A percentile compares a stretch with the other conserved stretches of the same genome.
These are phyloP conservation scores for Thalassiosira mediterranea DNA, from an alignment of 352 stramenopile genomes.

Conservation along the genomic window DNA sequence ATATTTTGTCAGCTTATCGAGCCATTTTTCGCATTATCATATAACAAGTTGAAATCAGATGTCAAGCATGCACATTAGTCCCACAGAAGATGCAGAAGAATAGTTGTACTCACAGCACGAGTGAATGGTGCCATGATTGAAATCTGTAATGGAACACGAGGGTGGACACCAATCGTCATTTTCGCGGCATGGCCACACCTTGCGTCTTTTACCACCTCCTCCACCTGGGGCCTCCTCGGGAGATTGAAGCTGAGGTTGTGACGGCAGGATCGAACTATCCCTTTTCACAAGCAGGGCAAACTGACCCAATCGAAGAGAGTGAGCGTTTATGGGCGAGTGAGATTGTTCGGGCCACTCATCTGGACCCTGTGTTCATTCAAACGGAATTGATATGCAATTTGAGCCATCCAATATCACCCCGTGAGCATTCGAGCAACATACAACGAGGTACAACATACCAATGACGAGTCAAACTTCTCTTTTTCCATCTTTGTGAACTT, in stretches of 20 bases:
- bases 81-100: too few relatives aligned
- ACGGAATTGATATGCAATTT: background rate
- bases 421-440: background rate
- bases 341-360: constrained; percentile 66
- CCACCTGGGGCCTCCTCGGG: background rate
- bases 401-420: background rate
- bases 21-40: too few relatives aligned
- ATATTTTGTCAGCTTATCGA: constrained; percentile 81
- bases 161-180: constrained; percentile 76
- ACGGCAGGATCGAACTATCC: constrained; percentile 38
- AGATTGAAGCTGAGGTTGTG: background rate
- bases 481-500: constrained; percentile 81
- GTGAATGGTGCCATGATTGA: constrained; percentile 64
- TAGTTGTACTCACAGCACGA: too few relatives aligned
- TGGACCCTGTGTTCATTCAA: constrained; percentile 26
- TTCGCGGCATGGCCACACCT: constrained; percentile 60
- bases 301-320: constrained; percentile 69
- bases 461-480: constrained; percentile 64
- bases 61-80: too few relatives aligned
- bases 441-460: constrained; percentile 33
- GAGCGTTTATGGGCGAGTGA: constrained; percentile 59
- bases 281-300: constrained; percentile 79
- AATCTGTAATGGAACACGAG: constrained; percentile 66
- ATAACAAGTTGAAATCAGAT: too few relatives aligned
- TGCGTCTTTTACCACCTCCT: constrained; percentile 29